These are phyloP conservation scores for Lepidium africanum DNA, from an alignment of 345 rosid genomes.

Conservation along the genomic window DNA sequence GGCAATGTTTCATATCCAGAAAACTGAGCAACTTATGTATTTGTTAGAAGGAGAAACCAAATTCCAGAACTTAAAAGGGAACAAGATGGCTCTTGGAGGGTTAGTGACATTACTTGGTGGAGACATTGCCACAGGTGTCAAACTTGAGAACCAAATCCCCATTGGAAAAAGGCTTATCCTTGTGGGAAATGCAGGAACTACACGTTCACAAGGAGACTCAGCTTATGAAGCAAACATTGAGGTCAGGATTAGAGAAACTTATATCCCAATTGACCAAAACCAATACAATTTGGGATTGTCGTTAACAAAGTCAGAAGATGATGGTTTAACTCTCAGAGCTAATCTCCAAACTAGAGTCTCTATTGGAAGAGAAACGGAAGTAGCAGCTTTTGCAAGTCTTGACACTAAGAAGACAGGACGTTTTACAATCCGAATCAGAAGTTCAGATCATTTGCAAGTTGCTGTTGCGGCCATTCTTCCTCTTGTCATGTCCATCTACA, in stretches of 20 bases:
- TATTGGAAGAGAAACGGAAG: slow-evolving; percentile 46
- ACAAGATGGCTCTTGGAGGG: slow-evolving; percentile 49
- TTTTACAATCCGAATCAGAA: slow-evolving; percentile 48
- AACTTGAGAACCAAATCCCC: slow-evolving; percentile 60
- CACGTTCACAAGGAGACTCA: slow-evolving; percentile 50
- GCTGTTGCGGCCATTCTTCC: slow-evolving; percentile 54
- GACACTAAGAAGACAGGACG: slow-evolving; percentile 72
- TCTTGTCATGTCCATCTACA: slow-evolving; percentile 48
- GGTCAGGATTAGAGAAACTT: slow-evolving; percentile 55
- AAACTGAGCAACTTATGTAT: slow-evolving; percentile 68
- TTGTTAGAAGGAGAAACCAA: slow-evolving; percentile 61
- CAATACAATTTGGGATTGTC: slow-evolving; percentile 62
- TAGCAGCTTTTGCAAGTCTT: slow-evolving; percentile 62
- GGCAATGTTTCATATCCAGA: slow-evolving; percentile 71
- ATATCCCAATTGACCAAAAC: slow-evolving; percentile 75
- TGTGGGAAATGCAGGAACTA: slow-evolving; percentile 67
- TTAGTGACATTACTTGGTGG: slow-evolving; percentile 53
- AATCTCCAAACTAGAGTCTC: slow-evolving; percentile 64
- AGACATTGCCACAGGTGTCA: slow-evolving; percentile 48
- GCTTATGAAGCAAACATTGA: slow-evolving; percentile 78
- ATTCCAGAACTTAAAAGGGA: slow-evolving; percentile 48
- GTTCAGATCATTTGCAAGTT: slow-evolving; percentile 74
- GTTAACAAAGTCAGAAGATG: slow-evolving; percentile 66
- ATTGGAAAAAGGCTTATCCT: slow-evolving; percentile 53
- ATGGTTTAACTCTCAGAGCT: slow-evolving; percentile 58